Conservation (phyloP, 768 basidiomycete species). For the Exidia glandulosa region DNA sequence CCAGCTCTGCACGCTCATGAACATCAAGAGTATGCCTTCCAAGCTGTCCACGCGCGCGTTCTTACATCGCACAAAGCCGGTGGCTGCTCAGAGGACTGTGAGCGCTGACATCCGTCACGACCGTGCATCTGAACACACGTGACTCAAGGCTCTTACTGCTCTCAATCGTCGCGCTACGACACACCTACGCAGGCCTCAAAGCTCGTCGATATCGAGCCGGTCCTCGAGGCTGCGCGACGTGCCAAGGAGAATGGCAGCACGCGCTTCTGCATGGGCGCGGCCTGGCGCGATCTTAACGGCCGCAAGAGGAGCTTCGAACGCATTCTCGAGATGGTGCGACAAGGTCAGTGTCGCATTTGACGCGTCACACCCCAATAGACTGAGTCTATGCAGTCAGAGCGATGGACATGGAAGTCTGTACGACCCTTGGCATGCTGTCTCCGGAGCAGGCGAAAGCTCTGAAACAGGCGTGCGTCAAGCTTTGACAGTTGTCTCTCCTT, state of each 20-base stretch:
- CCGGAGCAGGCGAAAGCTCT: constrained; percentile 86
- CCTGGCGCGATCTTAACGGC: constrained; percentile 91
- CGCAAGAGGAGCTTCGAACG: constrained; percentile 88
- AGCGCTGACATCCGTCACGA: constrained; percentile 17
- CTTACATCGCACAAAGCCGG: constrained; percentile 47
- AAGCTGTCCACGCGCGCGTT: constrained; percentile 1
- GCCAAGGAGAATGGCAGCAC: constrained; percentile 97
- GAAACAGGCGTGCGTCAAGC: constrained; percentile 71
- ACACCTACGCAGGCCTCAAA: constrained; percentile 83
- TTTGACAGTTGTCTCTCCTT: neutral
- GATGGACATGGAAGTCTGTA: constrained; percentile 99
- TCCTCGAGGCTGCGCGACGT: constrained; percentile 82
- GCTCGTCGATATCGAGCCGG: constrained; percentile 81
- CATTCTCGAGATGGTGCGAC: constrained; percentile 84
- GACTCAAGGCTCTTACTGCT: constrained; percentile 81
- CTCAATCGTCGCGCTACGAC: constrained; percentile 88
- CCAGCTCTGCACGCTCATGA: constrained; percentile 95
- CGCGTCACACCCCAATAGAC: neutral
- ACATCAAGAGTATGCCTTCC: constrained; percentile 81
- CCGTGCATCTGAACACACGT: neutral
- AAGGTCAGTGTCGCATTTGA: constrained; percentile 15
- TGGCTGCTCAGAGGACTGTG: constrained; percentile 93
- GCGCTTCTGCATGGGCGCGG: constrained; percentile 97
- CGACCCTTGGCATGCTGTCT: constrained; percentile 92
- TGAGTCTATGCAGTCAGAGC: constrained; percentile 43